These are phyloP conservation scores for Vanilla planifolia DNA, from an alignment of 106 monocot genomes.

Conservation along the genomic window DNA sequence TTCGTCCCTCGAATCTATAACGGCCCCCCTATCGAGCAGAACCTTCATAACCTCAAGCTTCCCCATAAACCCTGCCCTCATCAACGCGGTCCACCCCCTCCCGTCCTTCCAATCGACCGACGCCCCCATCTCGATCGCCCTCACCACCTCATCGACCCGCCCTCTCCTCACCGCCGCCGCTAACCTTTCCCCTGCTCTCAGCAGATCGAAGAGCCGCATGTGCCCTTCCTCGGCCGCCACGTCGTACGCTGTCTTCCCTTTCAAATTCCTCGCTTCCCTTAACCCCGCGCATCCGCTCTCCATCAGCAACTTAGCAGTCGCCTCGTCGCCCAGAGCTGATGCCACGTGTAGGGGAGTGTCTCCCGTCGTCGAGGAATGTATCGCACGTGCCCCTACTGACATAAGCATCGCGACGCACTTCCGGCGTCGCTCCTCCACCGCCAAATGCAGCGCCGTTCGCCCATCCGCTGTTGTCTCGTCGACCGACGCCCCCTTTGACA, in stretches of 20 bases:
- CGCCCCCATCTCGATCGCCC: slow-evolving; percentile 28
- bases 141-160: slow-evolving; percentile 4
- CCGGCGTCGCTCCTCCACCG: slow-evolving; percentile 22
- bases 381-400: slow-evolving; percentile 17
- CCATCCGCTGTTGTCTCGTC: slow-evolving; percentile 30
- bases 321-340: slow-evolving; percentile 29
- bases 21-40: slow-evolving; percentile 31
- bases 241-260: slow-evolving; percentile 35
- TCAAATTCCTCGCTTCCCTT: slow-evolving; percentile 23
- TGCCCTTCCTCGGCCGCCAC: slow-evolving; percentile 34
- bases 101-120: slow-evolving; percentile 29
- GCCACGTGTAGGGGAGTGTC: slow-evolving; percentile 38
- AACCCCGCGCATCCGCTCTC: slow-evolving; percentile 14
- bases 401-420: slow-evolving; percentile 29
- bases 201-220: slow-evolving; percentile 16
- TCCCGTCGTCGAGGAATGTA: slow-evolving; percentile 20
- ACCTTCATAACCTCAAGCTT: slow-evolving; percentile 17
- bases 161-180: slow-evolving; percentile 36
- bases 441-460: slow-evolving; percentile 32
- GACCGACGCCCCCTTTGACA: slow-evolving; percentile 18
- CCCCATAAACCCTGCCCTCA: slow-evolving; percentile 51
- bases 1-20: slow-evolving; percentile 25
- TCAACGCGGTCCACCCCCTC: slow-evolving; percentile 49
- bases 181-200: slow-evolving; percentile 21
- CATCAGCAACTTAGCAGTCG: slow-evolving; percentile 22